Evolutionary conservation across 2,329 filamentous ascomycete species (phyloP).

Genomic region (Chaetomium globosum): DNA sequence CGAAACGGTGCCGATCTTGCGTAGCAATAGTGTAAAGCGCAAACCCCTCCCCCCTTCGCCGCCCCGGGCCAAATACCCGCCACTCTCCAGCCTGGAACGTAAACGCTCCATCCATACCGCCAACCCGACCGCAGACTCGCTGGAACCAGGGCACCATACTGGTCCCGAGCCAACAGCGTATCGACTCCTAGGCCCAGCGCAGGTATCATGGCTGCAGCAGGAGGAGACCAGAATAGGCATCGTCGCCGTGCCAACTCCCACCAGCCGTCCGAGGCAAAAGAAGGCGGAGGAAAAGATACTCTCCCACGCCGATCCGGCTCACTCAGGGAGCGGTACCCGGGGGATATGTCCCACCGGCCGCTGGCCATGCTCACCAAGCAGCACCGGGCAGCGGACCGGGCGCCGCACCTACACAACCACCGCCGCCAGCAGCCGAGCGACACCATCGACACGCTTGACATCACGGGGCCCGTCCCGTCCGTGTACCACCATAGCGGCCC

Average conservation of each 20-base stretch:
- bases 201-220: slow-evolving; percentile 36
- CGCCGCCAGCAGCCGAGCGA: slow-evolving; percentile 71
- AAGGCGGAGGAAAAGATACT: slow-evolving; percentile 18
- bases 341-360: slow-evolving; percentile 66
- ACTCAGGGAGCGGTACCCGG: slow-evolving; percentile 62
- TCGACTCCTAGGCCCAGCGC: slow-evolving; percentile 29
- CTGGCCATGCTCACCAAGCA: slow-evolving; percentile 68
- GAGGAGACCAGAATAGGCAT: slow-evolving; percentile 34
- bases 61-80: slow-evolving; percentile 21
- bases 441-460: slow-evolving; percentile 78
- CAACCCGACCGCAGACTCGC: slow-evolving; percentile 35
- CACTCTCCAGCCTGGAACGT: slow-evolving; percentile 31
- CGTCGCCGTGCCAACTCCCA: slow-evolving; percentile 50
- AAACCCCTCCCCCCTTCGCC: slow-evolving; percentile 27
- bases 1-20: slow-evolving; percentile 28
- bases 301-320: slow-evolving; percentile 45
- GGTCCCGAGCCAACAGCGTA: slow-evolving; percentile 34
- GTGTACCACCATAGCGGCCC: slow-evolving; percentile 89
- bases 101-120: slow-evolving; percentile 33
- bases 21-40: slow-evolving; percentile 32
- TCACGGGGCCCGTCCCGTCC: slow-evolving; percentile 52
- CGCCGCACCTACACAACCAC: slow-evolving; percentile 66
- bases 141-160: slow-evolving; percentile 40
- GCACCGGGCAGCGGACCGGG: slow-evolving; percentile 65
- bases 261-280: slow-evolving; percentile 59